Conservation (phyloP, 495 filamentous ascomycete species). For the Letharia lupina region DNA sequence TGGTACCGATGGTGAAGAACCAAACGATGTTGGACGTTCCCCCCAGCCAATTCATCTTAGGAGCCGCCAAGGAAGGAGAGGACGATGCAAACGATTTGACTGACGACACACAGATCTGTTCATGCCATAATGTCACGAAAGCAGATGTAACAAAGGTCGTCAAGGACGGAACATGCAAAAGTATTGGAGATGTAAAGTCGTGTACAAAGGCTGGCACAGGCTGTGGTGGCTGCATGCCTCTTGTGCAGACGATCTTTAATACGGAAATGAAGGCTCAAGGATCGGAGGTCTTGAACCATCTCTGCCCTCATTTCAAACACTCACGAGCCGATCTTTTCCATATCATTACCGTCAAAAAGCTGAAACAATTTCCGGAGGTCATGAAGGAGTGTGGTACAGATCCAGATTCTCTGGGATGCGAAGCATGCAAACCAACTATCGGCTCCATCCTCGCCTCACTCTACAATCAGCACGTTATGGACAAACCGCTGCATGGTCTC, state of each 20-base stretch:
- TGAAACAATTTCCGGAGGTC: slow-evolving; percentile 67
- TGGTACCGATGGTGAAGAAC: slow-evolving; percentile 88
- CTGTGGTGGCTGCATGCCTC: slow-evolving; percentile 89
- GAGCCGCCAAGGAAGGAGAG: slow-evolving; percentile 62
- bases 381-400: slow-evolving; percentile 78
- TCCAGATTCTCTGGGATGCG: slow-evolving; percentile 71
- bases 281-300: slow-evolving; percentile 80
- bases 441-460: slow-evolving; percentile 78
- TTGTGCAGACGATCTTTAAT: slow-evolving; percentile 90
- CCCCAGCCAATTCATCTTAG: slow-evolving; percentile 84
- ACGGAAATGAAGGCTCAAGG: slow-evolving; percentile 85
- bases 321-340: slow-evolving; percentile 86
- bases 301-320: slow-evolving; percentile 81
- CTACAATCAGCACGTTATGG: slow-evolving; percentile 83
- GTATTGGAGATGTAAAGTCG: slow-evolving; percentile 78
- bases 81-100: slow-evolving; percentile 64
- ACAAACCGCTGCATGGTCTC: slow-evolving; percentile 61
- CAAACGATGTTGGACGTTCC: slow-evolving; percentile 77
- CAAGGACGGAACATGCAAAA: slow-evolving; percentile 78
- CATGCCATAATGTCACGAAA: slow-evolving; percentile 94
- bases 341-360: slow-evolving; percentile 74
- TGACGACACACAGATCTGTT: slow-evolving; percentile 88
- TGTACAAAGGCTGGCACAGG: slow-evolving; percentile 94
- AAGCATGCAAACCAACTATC: slow-evolving; percentile 82
- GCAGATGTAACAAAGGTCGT: slow-evolving; percentile 66